Conservation (phyloP, 2,329 filamentous ascomycete species). For the Venturia effusa region DNA sequence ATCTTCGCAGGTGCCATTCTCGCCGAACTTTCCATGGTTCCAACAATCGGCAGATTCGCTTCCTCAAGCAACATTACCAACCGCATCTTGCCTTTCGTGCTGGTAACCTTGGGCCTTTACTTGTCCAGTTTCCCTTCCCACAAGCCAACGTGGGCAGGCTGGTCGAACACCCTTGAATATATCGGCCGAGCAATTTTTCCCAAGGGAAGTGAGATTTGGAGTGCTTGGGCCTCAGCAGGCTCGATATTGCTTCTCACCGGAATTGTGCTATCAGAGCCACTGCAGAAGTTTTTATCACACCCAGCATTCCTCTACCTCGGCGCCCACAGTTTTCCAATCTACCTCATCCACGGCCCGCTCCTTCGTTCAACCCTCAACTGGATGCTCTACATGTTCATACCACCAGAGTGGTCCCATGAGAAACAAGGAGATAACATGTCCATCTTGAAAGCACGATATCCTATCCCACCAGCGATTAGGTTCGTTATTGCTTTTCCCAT, state of each 20-base stretch:
- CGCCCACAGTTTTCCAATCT: conserved; percentile 45
- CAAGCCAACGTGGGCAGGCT: conserved; percentile 37
- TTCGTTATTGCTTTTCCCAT: conserved; percentile 1
- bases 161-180: conserved; percentile 35
- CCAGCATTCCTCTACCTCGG: conserved; percentile 42
- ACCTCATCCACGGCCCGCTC: conserved; percentile 43
- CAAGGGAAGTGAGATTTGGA: conserved; percentile 30
- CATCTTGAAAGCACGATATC: neutral
- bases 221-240: conserved; percentile 38
- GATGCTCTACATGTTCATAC: conserved; percentile 41
- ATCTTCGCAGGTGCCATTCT: conserved; percentile 8
- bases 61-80: conserved; percentile 30
- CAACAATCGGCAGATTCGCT: conserved; percentile 25
- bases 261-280: conserved; percentile 38
- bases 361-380: conserved; percentile 40
- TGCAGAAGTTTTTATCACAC: conserved; percentile 40
- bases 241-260: conserved; percentile 40
- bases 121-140: conserved; percentile 41
- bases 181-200: conserved; percentile 37
- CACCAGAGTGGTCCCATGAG: conserved; percentile 30
- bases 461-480: neutral
- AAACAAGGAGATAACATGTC: conserved; percentile 21
- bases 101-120: conserved; percentile 35
- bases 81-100: conserved; percentile 22
- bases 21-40: conserved; percentile 4